These are phyloP conservation scores for Miscanthus sacchariflorus DNA, from an alignment of 202 grass and related monocot species.

Conservation along the genomic window DNA sequence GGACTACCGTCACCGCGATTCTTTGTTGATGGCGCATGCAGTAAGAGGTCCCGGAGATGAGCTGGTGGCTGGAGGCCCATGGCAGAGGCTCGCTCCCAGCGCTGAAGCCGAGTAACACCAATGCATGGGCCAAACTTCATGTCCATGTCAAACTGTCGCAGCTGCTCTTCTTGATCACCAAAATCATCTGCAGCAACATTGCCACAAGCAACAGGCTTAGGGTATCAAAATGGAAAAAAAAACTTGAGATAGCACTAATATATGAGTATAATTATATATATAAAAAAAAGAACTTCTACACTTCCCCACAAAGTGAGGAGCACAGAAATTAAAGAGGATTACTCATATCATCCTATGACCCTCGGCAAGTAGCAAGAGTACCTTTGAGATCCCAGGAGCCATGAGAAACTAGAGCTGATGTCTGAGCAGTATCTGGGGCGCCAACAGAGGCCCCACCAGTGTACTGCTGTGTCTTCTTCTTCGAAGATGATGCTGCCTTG, in stretches of 20 bases:
- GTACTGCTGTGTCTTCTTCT: conserved; percentile 56
- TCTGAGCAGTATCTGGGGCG: conserved; percentile 49
- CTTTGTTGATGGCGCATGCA: not conserved
- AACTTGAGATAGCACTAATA: not conserved
- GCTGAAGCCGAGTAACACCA: conserved; percentile 72
- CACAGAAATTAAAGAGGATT: not conserved
- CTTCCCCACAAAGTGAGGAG: not conserved
- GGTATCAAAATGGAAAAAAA: not conserved
- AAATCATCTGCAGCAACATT: conserved; percentile 49
- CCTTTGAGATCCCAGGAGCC: conserved; percentile 57
- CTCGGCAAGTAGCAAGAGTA: not conserved
- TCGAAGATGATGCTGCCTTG: conserved; percentile 52
- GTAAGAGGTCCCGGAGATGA: conserved; percentile 57
- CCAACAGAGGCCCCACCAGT: conserved; percentile 54
- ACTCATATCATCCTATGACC: not conserved
- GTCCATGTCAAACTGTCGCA: conserved; percentile 74
- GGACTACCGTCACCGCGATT: not conserved
- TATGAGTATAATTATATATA: not conserved
- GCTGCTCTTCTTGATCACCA: conserved; percentile 67
- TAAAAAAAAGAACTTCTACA: not conserved
- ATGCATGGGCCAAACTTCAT: conserved; percentile 76
- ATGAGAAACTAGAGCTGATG: conserved; percentile 56
- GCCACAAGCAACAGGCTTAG: not conserved
- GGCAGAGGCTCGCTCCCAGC: conserved; percentile 77
- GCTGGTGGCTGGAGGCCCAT: conserved; percentile 76